phyloP scores from a whole-genome alignment of 164 flowering plant genomes.

The Vitis rupestris region DNA sequence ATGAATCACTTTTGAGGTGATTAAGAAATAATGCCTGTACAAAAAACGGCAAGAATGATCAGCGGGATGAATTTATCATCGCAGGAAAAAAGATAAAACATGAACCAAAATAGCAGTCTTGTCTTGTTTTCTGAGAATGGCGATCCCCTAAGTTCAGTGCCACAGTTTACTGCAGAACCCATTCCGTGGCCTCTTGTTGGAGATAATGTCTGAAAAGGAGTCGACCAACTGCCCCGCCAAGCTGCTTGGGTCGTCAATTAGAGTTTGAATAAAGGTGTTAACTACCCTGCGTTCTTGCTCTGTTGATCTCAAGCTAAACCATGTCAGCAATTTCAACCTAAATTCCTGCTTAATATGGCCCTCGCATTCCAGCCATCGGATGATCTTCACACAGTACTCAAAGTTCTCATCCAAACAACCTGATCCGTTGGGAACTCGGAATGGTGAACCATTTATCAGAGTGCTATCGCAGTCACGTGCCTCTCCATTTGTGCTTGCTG shows the following conservation, averaged over 20 bases:
- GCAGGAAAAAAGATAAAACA: slow-evolving; percentile 1
- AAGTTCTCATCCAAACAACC: slow-evolving; percentile 63
- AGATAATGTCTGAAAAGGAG: slow-evolving; percentile 75
- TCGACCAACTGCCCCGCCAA: slow-evolving; percentile 89
- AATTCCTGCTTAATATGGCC: slow-evolving; percentile 83
- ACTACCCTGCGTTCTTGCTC: slow-evolving; percentile 91
- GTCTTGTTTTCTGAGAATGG: background rate
- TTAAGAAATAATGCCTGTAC: slow-evolving; percentile 36
- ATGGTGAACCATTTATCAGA: slow-evolving; percentile 70
- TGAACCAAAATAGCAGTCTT: slow-evolving; percentile 13
- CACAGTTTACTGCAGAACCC: slow-evolving; percentile 73
- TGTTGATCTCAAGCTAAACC: slow-evolving; percentile 92
- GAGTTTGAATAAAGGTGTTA: slow-evolving; percentile 72
- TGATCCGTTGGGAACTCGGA: slow-evolving; percentile 35
- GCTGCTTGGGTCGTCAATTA: slow-evolving; percentile 80
- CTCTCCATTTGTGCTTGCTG: slow-evolving; percentile 49
- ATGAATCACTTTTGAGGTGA: slow-evolving; percentile 24
- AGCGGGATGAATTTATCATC: slow-evolving; percentile 5
- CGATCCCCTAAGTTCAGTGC: slow-evolving; percentile 35
- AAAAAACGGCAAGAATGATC: slow-evolving; percentile 20
- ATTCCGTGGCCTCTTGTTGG: slow-evolving; percentile 63
- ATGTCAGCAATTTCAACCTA: slow-evolving; percentile 81
- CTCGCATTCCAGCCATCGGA: slow-evolving; percentile 80
- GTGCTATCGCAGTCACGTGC: slow-evolving; percentile 81
- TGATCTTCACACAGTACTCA: slow-evolving; percentile 87